phyloP scores from a whole-genome alignment of 129 eudicot species.

The Escallonia rubra region DNA sequence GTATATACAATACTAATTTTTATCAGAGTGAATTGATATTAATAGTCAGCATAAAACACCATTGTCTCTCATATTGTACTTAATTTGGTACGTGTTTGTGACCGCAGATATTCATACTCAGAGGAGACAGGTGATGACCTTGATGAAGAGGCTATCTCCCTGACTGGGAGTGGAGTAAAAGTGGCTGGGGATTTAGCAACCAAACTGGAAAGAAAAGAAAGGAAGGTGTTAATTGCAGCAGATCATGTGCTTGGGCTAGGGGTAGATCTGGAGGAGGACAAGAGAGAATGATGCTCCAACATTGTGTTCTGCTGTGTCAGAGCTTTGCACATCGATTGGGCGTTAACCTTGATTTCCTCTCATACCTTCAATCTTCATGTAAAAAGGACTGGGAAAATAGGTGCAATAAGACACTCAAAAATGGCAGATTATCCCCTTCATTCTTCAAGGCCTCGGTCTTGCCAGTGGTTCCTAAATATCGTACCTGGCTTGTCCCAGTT shows the following conservation, averaged over 20 bases:
- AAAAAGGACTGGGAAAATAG: neutral
- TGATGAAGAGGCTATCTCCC: slow-evolving; percentile 75
- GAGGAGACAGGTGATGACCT: slow-evolving; percentile 64
- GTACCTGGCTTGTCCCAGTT: too few relatives aligned
- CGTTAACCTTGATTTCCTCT: neutral
- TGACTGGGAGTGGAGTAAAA: slow-evolving; percentile 55
- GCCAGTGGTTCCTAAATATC: too few relatives aligned
- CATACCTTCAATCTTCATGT: neutral
- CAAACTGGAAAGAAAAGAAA: slow-evolving; percentile 42
- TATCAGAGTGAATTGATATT: too few relatives aligned
- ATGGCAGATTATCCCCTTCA: too few relatives aligned
- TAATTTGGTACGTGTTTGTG: neutral
- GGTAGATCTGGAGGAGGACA: slow-evolving; percentile 86
- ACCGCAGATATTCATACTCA: slow-evolving; percentile 69
- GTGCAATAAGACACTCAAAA: too few relatives aligned
- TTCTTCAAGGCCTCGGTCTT: too few relatives aligned
- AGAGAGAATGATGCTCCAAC: slow-evolving; percentile 45
- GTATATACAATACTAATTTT: too few relatives aligned
- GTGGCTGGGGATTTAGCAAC: slow-evolving; percentile 59
- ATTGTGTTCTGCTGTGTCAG: neutral
- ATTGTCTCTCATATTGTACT: neutral
- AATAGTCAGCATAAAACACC: too few relatives aligned
- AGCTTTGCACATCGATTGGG: neutral
- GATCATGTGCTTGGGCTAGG: slow-evolving; percentile 65
- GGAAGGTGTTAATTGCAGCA: slow-evolving; percentile 47